These are phyloP conservation scores for Fulvia fulva DNA, from an alignment of 2,329 filamentous ascomycete species.

Conservation along the genomic window DNA sequence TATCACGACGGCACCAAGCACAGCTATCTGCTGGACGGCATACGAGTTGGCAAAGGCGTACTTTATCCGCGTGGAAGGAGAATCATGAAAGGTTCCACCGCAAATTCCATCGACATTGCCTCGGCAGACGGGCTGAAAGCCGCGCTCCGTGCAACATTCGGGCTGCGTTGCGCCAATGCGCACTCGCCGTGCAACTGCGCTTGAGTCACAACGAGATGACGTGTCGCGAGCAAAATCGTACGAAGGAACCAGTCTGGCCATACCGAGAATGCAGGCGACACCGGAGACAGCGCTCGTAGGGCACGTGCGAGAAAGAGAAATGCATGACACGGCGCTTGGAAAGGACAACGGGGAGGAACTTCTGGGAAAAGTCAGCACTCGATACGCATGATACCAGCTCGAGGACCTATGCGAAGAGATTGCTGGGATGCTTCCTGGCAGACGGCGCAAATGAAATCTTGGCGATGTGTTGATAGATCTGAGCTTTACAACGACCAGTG, in stretches of 20 bases:
- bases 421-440: not conserved
- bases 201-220: not conserved
- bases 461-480: not conserved
- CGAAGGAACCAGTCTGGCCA: not conserved
- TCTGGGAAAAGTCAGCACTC: not conserved
- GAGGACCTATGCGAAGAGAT: not conserved
- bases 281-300: not conserved
- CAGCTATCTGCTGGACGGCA: constrained; percentile 95
- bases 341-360: not conserved
- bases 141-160: not conserved
- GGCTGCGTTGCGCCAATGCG: not conserved
- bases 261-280: not conserved
- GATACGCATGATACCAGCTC: not conserved
- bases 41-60: constrained; percentile 68
- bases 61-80: constrained; percentile 48
- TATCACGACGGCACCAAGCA: constrained; percentile 96
- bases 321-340: not conserved
- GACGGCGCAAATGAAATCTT: not conserved
- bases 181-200: not conserved
- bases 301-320: not conserved
- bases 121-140: not conserved
- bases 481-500: not conserved
- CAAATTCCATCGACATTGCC: not conserved
- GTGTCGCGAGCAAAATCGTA: not conserved
- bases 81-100: constrained; percentile 14